Percentiles rank a stretch among this genome's conserved stretches.
Conservation (phyloP, 2,329 filamentous ascomycete species). For the Chalaropsis ovoidea region DNA sequence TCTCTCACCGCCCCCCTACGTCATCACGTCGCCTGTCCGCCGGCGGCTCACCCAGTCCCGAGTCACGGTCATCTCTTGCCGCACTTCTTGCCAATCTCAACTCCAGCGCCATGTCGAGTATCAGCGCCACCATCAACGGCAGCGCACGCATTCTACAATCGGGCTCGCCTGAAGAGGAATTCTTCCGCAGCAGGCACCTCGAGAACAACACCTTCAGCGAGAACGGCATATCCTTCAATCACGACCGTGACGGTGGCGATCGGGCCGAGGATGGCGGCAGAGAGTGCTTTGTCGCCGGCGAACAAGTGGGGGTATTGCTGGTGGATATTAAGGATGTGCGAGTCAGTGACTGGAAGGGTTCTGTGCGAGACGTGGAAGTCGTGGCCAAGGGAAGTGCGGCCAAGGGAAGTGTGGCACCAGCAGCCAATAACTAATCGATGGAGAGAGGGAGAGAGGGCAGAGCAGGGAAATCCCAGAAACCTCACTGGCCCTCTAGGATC, state of each 20-base stretch:
- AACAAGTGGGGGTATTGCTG: constrained; percentile 77
- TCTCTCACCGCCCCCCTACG: constrained; percentile 80
- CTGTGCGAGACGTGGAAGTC: constrained; percentile 54
- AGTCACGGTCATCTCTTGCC: constrained; percentile 63
- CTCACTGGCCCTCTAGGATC: neutral
- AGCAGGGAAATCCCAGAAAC: too few species aligned
- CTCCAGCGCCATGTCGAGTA: constrained; percentile 73
- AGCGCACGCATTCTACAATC: constrained; percentile 60
- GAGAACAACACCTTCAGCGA: constrained; percentile 84
- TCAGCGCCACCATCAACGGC: constrained; percentile 91
- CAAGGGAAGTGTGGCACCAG: too few species aligned
- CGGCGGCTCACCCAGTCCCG: constrained; percentile 55
- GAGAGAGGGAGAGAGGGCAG: neutral
- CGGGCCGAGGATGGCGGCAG: constrained; percentile 41
- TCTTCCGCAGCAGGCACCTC: constrained; percentile 72
- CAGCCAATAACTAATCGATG: neutral
- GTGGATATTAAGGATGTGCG: constrained; percentile 76
- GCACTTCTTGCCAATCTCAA: constrained; percentile 83
- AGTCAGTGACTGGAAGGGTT: constrained; percentile 93
- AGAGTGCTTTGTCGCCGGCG: constrained; percentile 63
- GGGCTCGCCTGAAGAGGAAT: constrained; percentile 72
- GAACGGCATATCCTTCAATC: constrained; percentile 33
- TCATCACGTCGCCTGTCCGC: constrained; percentile 48
- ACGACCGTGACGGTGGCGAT: constrained; percentile 31
- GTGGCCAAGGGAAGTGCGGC: neutral